Percentiles rank a stretch among this genome's conserved stretches.
Conservation (phyloP, 768 basidiomycete species). For the Scleroderma citrinum region DNA sequence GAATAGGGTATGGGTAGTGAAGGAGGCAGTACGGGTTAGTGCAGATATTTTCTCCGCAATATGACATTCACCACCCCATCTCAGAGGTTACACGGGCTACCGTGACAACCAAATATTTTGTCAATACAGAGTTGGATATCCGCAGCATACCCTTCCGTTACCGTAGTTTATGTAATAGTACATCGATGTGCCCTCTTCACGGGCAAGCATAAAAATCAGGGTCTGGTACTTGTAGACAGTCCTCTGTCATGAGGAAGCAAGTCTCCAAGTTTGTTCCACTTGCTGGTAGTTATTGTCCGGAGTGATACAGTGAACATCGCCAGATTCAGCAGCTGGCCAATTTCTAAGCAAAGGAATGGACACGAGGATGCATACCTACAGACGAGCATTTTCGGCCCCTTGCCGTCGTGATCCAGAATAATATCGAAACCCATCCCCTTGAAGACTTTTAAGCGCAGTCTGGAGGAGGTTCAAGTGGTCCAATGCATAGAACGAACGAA, state of each 20-base stretch:
- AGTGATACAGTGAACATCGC: constrained; percentile 33
- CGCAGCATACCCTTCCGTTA: neutral
- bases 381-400: constrained; percentile 57
- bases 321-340: constrained; percentile 39
- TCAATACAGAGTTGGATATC: neutral
- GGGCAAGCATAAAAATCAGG: too few species aligned
- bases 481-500: neutral
- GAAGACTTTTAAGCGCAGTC: constrained; percentile 62
- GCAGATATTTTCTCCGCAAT: neutral
- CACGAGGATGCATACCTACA: constrained; percentile 38
- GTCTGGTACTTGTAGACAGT: too few species aligned
- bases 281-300: constrained; percentile 24
- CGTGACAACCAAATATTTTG: neutral
- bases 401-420: constrained; percentile 47
- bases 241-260: constrained; percentile 27
- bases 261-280: constrained; percentile 30
- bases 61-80: neutral
- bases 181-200: neutral
- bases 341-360: neutral
- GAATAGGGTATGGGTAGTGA: constrained; percentile 68
- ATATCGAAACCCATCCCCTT: constrained; percentile 71
- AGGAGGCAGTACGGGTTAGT: constrained; percentile 20
- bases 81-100: constrained; percentile 7
- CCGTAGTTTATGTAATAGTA: neutral
- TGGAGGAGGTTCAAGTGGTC: constrained; percentile 22